Evolutionary conservation across 2,329 filamentous ascomycete genomes (phyloP).

Genomic region (Calonectria pauciramosa): DNA sequence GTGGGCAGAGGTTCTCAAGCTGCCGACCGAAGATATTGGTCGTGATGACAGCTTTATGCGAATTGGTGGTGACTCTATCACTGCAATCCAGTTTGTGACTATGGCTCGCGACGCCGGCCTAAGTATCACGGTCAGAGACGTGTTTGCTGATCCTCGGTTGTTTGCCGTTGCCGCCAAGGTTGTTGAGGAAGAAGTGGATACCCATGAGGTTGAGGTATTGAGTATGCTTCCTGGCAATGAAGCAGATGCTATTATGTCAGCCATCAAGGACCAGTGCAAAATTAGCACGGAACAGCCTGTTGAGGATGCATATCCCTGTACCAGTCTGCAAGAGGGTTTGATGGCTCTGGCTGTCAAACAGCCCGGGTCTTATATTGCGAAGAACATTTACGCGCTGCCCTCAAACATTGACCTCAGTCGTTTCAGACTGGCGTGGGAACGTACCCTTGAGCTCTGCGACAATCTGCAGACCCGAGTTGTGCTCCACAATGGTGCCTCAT

Average conservation of each 20-base stretch:
- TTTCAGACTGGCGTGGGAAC: neutral
- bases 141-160: slow-evolving; percentile 12
- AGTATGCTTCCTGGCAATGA: neutral
- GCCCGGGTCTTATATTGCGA: slow-evolving; percentile 3
- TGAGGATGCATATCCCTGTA: slow-evolving; percentile 9
- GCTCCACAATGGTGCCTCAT: neutral
- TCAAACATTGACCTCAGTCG: neutral
- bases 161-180: neutral
- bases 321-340: slow-evolving; percentile 4
- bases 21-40: slow-evolving; percentile 45
- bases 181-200: neutral
- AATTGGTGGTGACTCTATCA: slow-evolving; percentile 21
- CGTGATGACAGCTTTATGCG: slow-evolving; percentile 10
- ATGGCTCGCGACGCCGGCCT: slow-evolving; percentile 14
- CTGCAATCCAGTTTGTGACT: slow-evolving; percentile 41
- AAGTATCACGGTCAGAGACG: slow-evolving; percentile 1
- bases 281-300: neutral
- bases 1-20: slow-evolving; percentile 48
- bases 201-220: neutral
- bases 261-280: neutral
- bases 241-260: neutral
- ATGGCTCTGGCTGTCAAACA: slow-evolving; percentile 2
- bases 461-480: neutral
- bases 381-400: slow-evolving; percentile 4
- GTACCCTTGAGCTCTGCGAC: neutral